Conservation (phyloP, 2,329 filamentous ascomycete species). For the Thielaviopsis ethacetica region DNA sequence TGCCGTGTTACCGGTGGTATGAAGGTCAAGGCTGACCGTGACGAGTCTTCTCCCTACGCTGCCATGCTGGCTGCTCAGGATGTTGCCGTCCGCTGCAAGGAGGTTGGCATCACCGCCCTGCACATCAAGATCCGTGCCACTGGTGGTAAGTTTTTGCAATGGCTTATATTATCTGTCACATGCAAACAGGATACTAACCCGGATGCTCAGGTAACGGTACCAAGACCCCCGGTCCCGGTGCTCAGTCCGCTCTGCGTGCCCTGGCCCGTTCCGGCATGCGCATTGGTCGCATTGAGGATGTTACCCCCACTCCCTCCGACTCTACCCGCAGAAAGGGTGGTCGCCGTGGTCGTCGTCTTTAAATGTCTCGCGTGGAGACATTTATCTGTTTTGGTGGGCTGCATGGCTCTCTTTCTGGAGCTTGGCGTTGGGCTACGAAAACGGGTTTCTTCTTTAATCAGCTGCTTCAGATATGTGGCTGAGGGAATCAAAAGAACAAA, state of each 20-base stretch:
- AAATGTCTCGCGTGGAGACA: slow-evolving; percentile 24
- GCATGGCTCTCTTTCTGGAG: slow-evolving; percentile 9
- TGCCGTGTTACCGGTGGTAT: slow-evolving; percentile 99
- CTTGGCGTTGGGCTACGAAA: slow-evolving; percentile 12
- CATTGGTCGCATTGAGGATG: slow-evolving; percentile 99
- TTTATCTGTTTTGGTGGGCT: slow-evolving; percentile 12
- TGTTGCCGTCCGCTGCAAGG: slow-evolving; percentile 72
- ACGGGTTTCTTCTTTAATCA: slow-evolving; percentile 13
- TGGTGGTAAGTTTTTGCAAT: slow-evolving; percentile 50
- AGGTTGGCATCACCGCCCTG: slow-evolving; percentile 68
- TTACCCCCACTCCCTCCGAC: slow-evolving; percentile 97
- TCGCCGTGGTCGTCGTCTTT: slow-evolving; percentile 99
- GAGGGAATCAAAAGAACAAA: slow-evolving; percentile 13
- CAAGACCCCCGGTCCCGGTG: slow-evolving; percentile 98
- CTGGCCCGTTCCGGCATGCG: slow-evolving; percentile 99
- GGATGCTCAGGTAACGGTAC: slow-evolving; percentile 67
- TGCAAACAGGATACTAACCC: slow-evolving; percentile 4
- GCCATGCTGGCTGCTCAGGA: slow-evolving; percentile 99
- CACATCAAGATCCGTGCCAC: slow-evolving; percentile 99
- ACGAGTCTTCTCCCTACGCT: slow-evolving; percentile 98
- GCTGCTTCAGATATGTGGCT: slow-evolving; percentile 12
- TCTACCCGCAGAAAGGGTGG: slow-evolving; percentile 99
- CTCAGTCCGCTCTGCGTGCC: slow-evolving; percentile 96
- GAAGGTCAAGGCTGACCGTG: slow-evolving; percentile 99
- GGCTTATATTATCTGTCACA: background rate